A percentile compares a stretch with the other conserved stretches of the same genome.
phyloP scores from a whole-genome alignment of 2,329 filamentous ascomycete species.

The Didymella arachidicola region DNA sequence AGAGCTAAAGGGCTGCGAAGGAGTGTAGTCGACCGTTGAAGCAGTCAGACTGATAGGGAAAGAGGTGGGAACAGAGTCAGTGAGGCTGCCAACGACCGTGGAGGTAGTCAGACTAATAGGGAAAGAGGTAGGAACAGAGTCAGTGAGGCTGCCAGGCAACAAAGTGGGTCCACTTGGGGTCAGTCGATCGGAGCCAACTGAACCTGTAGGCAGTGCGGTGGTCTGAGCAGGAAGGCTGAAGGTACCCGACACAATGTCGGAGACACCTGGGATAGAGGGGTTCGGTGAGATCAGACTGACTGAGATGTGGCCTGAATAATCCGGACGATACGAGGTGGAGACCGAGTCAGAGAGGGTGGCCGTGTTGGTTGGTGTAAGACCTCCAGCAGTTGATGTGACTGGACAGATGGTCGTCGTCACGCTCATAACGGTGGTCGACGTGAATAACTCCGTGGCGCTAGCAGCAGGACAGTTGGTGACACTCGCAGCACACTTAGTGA shows the following conservation, averaged over 20 bases:
- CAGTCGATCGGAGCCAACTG: slow-evolving; percentile 1
- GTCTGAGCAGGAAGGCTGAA: slow-evolving; percentile 7
- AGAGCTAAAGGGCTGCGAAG: slow-evolving; percentile 20
- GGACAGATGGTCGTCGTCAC: slow-evolving; percentile 56
- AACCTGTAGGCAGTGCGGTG: slow-evolving; percentile 3
- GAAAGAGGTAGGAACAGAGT: slow-evolving; percentile 21
- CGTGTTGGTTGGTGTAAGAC: slow-evolving; percentile 19
- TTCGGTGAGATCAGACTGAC: slow-evolving; percentile 12
- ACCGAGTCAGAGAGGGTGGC: slow-evolving; percentile 20
- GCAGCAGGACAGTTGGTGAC: slow-evolving; percentile 47
- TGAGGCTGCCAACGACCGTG: slow-evolving; percentile 14
- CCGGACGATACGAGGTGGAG: slow-evolving; percentile 16
- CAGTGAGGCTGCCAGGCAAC: slow-evolving; percentile 11
- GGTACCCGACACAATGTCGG: neutral
- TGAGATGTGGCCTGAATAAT: slow-evolving; percentile 3
- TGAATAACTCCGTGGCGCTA: slow-evolving; percentile 47
- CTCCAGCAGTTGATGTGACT: slow-evolving; percentile 25
- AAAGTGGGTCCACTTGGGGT: slow-evolving; percentile 4
- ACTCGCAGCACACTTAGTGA: slow-evolving; percentile 51
- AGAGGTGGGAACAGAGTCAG: slow-evolving; percentile 20
- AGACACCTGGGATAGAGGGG: slow-evolving; percentile 4
- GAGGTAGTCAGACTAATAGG: slow-evolving; percentile 2
- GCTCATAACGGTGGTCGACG: slow-evolving; percentile 47
- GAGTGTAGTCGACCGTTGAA: slow-evolving; percentile 7
- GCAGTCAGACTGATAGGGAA: slow-evolving; percentile 7